Evolutionary conservation across 306 rosid genomes (phyloP), one percentile per base, ranked within the genome.

Genomic region (Gynostemma pentaphyllum): DNA sequence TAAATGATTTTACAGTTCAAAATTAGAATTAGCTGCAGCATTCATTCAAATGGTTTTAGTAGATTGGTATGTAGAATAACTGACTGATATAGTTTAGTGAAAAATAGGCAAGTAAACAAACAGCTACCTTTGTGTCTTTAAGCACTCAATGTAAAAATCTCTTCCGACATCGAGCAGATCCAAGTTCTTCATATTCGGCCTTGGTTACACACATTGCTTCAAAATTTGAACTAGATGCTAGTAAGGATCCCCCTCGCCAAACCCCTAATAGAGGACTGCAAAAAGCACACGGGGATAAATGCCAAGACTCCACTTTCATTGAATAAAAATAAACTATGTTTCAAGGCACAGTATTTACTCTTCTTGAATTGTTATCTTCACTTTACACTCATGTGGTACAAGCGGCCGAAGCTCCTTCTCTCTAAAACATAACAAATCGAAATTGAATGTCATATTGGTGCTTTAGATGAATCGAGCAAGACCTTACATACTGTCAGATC

Each of bases 161-260:
- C 80, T 72, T 83, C 62, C 94, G 90, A 76, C 98, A 92, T 45
- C 96, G 85, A 65, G 94, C 96, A 56, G 98, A 92, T 68, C 98
- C 98, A 44, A 79, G 96, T 75, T 88, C 98, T 85, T 92, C 98
- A 41, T 92, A 92, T 66, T 92, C 98, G 2, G 94, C 77, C 82
- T 92, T 92, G 68, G 94, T 92, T 61, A 92, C 98, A 46, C 96
- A 88, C 98, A 88, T 84, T 32, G 90, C 78, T 71, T 88, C 95
- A 60, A 83, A 92, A 76, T 89, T 91, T 5, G 95, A 95, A 79
- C 96, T 92, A 0, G 98, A 92, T 5, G 94, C 98, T 61, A 92
- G 78, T 34, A 88, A 74, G 0, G 96, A 92, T 24, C 98, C 98
- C 44, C 96, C 98, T 53, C 95, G 85, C 98, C 95, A 92, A 65